Base-by-base conservation (phyloP, 2,329 filamentous ascomycete species). In the Pestalotiopsis sp. region DNA sequence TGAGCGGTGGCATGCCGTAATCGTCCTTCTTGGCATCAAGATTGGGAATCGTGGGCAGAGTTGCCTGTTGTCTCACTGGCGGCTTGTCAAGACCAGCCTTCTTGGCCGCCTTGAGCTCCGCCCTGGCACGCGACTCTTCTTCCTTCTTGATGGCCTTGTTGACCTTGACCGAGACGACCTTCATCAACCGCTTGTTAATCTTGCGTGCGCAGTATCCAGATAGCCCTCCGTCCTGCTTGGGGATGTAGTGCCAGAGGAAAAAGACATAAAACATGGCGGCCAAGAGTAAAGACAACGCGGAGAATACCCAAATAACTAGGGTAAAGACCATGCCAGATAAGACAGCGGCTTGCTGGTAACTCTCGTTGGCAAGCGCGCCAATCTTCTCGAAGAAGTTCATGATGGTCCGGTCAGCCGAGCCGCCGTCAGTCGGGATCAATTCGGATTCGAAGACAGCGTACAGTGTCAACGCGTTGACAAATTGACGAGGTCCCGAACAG, bases 281-380 rank as follows among this genome's bases (percentile, higher is more conserved):
- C 10, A 92, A 76, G n/a, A 95, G 81, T 64, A 98, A 84, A 57
- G 88, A 90, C 1, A 98, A 77, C 5, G 92, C 87, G 0, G 92
- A 92, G 73, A 98, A 90, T 14, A 94, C 85, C 95, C 95, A 98
- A 73, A 98, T 89, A 66, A 98, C 78, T 24, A 97, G 79, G 3
- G 95, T 98, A 81, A 97, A 98, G 70, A 94, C 82, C 96, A 98
- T 98, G 79, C 93, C 91, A 52, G 90, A 92, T 64, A 98, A 85
- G 72, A 98, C 92, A 69, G 96, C 81, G 1, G 92, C 93, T 78
- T 97, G 93, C 71, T 91, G 89, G 70, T 89, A 90, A 78, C 97
- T 91, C 40, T 91, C 83, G 17, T 90, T 84, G 38, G 92, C 92
- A 40, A 98, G 86, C 10, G 86, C 81, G 72, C 88, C 86, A 71